Conservation (phyloP, 2,329 filamentous ascomycete species). For the Sporothrix luriei region DNA sequence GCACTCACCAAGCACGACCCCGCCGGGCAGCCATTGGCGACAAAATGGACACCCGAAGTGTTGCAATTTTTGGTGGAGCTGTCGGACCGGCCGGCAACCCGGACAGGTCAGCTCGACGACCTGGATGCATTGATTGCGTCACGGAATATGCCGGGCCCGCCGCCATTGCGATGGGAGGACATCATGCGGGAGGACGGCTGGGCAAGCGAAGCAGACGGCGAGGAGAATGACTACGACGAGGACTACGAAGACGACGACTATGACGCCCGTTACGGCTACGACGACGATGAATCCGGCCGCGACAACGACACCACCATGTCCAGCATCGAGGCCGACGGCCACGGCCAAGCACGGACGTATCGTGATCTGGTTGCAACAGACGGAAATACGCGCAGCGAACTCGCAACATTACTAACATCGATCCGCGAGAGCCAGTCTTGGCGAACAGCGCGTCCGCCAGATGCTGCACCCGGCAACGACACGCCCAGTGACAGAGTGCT, state of each 20-base stretch:
- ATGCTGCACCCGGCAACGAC: no score
- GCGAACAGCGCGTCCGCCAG: constrained; percentile 39
- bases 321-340: constrained; percentile 40
- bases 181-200: constrained; percentile 76
- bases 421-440: constrained; percentile 52
- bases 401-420: constrained; percentile 43
- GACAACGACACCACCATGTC: constrained; percentile 58
- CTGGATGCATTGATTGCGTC: constrained; percentile 59
- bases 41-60: constrained; percentile 76
- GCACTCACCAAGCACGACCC: constrained; percentile 36
- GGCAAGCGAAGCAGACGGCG: constrained; percentile 60
- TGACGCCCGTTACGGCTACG: constrained; percentile 44
- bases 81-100: constrained; percentile 75
- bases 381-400: constrained; percentile 39
- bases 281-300: constrained; percentile 63
- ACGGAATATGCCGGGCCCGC: constrained; percentile 47
- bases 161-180: constrained; percentile 73
- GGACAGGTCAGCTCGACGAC: constrained; percentile 62
- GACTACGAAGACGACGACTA: constrained; percentile 47
- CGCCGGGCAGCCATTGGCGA: constrained; percentile 35
- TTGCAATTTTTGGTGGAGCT: constrained; percentile 78
- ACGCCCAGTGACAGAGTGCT: constrained; percentile 37
- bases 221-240: constrained; percentile 60
- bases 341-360: constrained; percentile 28
- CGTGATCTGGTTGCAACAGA: constrained; percentile 41